These are phyloP conservation scores for Pseudocercospora eumusae DNA, from an alignment of 2,329 filamentous ascomycete species.

Conservation along the genomic window DNA sequence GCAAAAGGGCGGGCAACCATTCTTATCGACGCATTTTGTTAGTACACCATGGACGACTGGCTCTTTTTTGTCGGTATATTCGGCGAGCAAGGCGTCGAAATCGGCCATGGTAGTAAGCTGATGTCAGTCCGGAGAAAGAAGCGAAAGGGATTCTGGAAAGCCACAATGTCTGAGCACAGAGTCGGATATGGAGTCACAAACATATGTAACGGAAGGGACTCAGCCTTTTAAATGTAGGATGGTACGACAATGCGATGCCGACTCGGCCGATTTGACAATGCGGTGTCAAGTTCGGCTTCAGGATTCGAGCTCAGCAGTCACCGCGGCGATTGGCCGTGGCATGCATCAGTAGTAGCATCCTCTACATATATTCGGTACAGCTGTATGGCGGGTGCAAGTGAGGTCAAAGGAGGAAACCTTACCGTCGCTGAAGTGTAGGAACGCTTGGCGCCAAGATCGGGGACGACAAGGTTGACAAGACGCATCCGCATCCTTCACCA, in stretches of 20 bases:
- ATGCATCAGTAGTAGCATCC: neutral
- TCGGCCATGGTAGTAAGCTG: neutral
- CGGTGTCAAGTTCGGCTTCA: constrained; percentile 2
- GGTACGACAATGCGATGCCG: neutral
- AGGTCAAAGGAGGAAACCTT: neutral
- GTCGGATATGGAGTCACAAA: neutral
- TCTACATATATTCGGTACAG: too few relatives aligned
- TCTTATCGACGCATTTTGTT: constrained; percentile 19
- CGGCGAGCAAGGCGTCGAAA: constrained; percentile 13
- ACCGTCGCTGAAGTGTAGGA: neutral
- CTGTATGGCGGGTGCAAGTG: too few relatives aligned
- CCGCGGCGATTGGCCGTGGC: neutral
- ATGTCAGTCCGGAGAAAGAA: neutral
- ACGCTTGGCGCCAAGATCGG: neutral
- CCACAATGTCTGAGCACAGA: neutral
- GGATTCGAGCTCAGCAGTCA: neutral
- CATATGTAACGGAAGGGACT: neutral
- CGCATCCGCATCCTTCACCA: too few relatives aligned
- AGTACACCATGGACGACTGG: constrained; percentile 16
- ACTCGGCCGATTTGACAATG: constrained; percentile 1
- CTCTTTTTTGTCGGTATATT: constrained; percentile 9
- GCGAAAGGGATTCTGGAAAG: neutral
- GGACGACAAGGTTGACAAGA: too few relatives aligned
- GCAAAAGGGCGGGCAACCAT: constrained; percentile 2
- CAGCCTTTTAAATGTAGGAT: neutral